Percentiles rank a stretch among this genome's conserved stretches.
Evolutionary conservation across 176 grass and related monocot genomes (phyloP).

Genomic region (Ensete ventricosum): DNA sequence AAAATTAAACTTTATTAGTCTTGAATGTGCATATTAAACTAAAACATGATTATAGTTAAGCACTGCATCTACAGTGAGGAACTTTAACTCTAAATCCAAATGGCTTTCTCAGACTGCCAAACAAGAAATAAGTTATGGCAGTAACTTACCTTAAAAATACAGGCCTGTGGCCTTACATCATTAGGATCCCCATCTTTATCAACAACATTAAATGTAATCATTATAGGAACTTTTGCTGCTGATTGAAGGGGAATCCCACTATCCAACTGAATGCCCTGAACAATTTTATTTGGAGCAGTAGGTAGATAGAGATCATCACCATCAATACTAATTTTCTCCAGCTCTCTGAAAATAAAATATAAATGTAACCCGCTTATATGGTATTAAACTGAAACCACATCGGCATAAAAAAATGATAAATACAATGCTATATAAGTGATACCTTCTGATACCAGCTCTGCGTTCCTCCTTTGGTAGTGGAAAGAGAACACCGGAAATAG

Average conservation of each 20-base stretch:
- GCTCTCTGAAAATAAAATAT: slow-evolving; percentile 46
- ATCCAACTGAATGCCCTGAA: slow-evolving; percentile 83
- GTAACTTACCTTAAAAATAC: slow-evolving; percentile 90
- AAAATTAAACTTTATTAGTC: not conserved
- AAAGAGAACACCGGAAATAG: slow-evolving; percentile 95
- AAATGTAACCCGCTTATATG: not conserved
- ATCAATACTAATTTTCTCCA: slow-evolving; percentile 83
- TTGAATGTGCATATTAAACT: not conserved
- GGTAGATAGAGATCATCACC: slow-evolving; percentile 95
- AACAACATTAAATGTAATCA: slow-evolving; percentile 97
- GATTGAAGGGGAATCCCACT: slow-evolving; percentile 98
- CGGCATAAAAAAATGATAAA: no score
- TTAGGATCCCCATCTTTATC: slow-evolving; percentile 81
- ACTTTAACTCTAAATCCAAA: not conserved
- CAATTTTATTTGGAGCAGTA: slow-evolving; percentile 92
- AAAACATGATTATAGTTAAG: not conserved
- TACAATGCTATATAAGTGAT: slow-evolving; percentile 1
- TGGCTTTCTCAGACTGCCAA: not conserved
- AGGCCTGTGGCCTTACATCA: slow-evolving; percentile 85
- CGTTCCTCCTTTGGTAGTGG: slow-evolving; percentile 92
- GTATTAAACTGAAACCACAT: no score
- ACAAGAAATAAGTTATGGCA: not conserved
- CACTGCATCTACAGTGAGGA: not conserved
- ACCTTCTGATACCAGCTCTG: slow-evolving; percentile 90
- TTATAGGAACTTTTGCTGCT: slow-evolving; percentile 99